A percentile compares a stretch with the other conserved stretches of the same genome.
Evolutionary conservation across 208 protist species (phyloP).

Genomic region (Leishmania major): DNA sequence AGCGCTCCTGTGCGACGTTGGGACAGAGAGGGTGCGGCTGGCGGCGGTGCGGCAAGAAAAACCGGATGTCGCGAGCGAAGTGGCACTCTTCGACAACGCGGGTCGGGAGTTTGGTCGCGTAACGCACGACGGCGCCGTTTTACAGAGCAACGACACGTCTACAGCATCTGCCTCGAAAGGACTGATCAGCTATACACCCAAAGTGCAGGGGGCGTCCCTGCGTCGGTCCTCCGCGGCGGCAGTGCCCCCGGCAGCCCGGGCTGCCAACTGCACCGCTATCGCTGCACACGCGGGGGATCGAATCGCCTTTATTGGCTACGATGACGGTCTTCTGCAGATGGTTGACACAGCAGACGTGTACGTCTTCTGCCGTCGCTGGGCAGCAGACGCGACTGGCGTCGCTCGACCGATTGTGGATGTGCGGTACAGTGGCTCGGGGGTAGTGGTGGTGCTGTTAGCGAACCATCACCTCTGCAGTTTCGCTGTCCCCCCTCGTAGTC

Average conservation of each 20-base stretch:
- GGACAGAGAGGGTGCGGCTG: slow-evolving; percentile 18
- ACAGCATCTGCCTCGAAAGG: background rate
- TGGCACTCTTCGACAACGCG: slow-evolving; percentile 24
- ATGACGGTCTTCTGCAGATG: slow-evolving; percentile 75
- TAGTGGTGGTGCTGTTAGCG: slow-evolving; percentile 20
- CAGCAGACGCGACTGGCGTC: slow-evolving; percentile 3
- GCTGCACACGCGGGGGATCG: slow-evolving; percentile 22
- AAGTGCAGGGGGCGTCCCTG: background rate
- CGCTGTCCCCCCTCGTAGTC: slow-evolving; percentile 24
- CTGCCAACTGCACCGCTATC: slow-evolving; percentile 19
- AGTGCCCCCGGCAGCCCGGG: background rate
- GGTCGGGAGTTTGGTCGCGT: slow-evolving; percentile 24
- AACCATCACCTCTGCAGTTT: slow-evolving; percentile 16
- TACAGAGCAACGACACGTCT: background rate
- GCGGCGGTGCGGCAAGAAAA: slow-evolving; percentile 3
- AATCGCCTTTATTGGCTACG: slow-evolving; percentile 50
- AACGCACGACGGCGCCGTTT: slow-evolving; percentile 15
- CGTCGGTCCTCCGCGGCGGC: background rate
- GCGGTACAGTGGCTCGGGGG: slow-evolving; percentile 11
- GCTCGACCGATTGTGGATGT: slow-evolving; percentile 18
- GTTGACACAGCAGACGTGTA: slow-evolving; percentile 69
- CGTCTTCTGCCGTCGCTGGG: slow-evolving; percentile 63
- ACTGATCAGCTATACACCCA: slow-evolving; percentile 5
- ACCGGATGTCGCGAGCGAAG: background rate
- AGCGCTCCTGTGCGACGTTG: slow-evolving; percentile 15